phyloP scores from a whole-genome alignment of 2,329 filamentous ascomycete species.

The Talaromyces atroroseus region DNA sequence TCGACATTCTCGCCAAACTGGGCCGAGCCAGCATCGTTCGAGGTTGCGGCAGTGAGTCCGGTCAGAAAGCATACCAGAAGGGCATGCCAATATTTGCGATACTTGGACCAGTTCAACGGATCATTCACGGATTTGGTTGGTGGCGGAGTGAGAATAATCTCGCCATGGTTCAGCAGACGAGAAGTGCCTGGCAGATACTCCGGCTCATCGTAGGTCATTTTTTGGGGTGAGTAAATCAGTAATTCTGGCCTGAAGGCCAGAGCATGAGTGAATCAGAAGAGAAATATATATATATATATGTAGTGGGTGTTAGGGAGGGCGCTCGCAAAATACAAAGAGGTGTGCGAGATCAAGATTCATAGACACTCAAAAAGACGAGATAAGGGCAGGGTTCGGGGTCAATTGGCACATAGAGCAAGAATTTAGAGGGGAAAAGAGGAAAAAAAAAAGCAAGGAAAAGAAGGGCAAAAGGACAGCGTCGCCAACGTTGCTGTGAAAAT shows the following conservation, averaged over 20 bases:
- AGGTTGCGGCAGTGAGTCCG: conserved; percentile 51
- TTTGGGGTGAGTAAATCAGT: not conserved
- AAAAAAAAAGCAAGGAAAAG: not conserved
- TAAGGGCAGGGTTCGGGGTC: not conserved
- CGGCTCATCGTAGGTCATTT: conserved; percentile 6
- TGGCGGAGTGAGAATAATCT: conserved; percentile 50
- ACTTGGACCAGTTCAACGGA: conserved; percentile 47
- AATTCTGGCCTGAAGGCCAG: conserved; percentile 12
- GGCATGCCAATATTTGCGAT: conserved; percentile 49
- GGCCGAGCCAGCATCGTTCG: conserved; percentile 52
- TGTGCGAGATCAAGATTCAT: conserved; percentile 7
- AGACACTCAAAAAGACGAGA: not conserved
- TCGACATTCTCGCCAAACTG: conserved; percentile 47
- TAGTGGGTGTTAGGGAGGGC: conserved; percentile 5
- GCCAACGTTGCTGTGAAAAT: not conserved
- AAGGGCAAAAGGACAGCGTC: not conserved
- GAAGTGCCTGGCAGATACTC: conserved; percentile 23
- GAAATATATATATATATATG: not conserved
- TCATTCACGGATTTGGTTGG: conserved; percentile 51
- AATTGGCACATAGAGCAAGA: not conserved
- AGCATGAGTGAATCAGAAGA: conserved; percentile 1
- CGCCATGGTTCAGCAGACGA: conserved; percentile 26
- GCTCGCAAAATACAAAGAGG: conserved; percentile 10
- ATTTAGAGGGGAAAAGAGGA: not conserved
- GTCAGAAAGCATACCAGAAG: conserved; percentile 50